These are phyloP conservation scores for Pseudopithomyces maydicus DNA, from an alignment of 2,329 filamentous ascomycete genomes.

Conservation along the genomic window DNA sequence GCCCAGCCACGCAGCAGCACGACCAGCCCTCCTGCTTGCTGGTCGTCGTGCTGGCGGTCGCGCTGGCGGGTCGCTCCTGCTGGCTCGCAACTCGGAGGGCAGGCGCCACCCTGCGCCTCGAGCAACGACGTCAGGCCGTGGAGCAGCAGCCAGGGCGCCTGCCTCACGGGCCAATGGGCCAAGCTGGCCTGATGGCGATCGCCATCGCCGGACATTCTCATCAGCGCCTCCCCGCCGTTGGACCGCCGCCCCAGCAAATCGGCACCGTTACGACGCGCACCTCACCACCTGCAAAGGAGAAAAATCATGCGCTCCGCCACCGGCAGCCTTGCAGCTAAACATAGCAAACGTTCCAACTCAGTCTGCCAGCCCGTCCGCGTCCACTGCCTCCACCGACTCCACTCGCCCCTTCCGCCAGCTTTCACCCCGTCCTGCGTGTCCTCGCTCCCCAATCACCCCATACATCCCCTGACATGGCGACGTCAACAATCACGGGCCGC, in stretches of 20 bases:
- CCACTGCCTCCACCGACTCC: background rate
- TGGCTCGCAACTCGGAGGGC: too few relatives aligned
- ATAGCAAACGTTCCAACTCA: background rate
- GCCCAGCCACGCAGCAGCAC: background rate
- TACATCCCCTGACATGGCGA: background rate
- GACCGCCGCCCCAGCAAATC: background rate
- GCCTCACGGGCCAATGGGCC: background rate
- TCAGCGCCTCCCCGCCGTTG: background rate
- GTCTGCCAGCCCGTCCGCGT: background rate
- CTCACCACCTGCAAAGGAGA: background rate
- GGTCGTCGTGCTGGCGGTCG: too few relatives aligned
- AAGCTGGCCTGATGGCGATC: background rate
- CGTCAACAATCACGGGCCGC: background rate
- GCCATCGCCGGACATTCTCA: background rate
- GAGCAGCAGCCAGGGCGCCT: background rate
- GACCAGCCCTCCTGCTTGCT: too few relatives aligned
- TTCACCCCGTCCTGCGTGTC: background rate
- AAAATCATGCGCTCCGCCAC: background rate
- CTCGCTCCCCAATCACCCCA: background rate
- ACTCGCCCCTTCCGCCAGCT: background rate
- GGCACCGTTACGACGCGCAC: conserved; percentile 1
- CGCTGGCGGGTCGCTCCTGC: background rate
- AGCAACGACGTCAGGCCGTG: conserved; percentile 3
- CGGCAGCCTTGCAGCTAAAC: conserved; percentile 3
- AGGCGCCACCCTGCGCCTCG: conserved; percentile 4